Conservation (phyloP, 805 yeast species). For the Lachancea fermentati region DNA sequence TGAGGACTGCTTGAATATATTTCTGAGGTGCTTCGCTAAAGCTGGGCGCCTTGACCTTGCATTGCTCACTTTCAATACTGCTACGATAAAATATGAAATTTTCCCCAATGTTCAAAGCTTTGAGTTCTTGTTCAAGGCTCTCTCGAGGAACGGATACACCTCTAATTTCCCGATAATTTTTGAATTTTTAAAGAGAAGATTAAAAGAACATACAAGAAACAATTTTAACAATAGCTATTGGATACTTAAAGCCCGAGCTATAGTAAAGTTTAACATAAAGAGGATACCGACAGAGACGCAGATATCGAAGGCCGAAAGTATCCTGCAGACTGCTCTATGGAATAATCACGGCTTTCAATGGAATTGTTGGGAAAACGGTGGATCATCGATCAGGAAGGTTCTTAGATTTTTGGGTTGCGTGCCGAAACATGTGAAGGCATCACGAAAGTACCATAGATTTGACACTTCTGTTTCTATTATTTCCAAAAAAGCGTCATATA, state of each 20-base stretch:
- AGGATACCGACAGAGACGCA: slow-evolving; percentile 4
- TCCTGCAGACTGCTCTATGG: slow-evolving; percentile 10
- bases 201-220: slow-evolving; percentile 10
- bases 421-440: slow-evolving; percentile 11
- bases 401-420: slow-evolving; percentile 23
- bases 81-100: slow-evolving; percentile 21
- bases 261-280: slow-evolving; percentile 20
- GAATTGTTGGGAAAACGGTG: slow-evolving; percentile 15
- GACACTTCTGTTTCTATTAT: slow-evolving; percentile 1
- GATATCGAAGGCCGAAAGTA: slow-evolving; percentile 3
- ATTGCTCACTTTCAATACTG: slow-evolving; percentile 31
- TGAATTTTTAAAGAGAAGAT: slow-evolving; percentile 22
- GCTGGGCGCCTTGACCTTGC: slow-evolving; percentile 35
- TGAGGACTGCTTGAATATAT: slow-evolving; percentile 25
- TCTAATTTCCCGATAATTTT: slow-evolving; percentile 22
- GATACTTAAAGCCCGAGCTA: slow-evolving; percentile 24
- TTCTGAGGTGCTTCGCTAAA: slow-evolving; percentile 29
- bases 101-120: slow-evolving; percentile 31
- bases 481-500: neutral
- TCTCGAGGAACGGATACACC: slow-evolving; percentile 33
- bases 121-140: slow-evolving; percentile 32
- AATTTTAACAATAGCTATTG: slow-evolving; percentile 20
- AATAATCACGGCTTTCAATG: slow-evolving; percentile 8
- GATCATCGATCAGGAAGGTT: slow-evolving; percentile 10
- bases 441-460: neutral